Percentiles rank a stretch among this genome's conserved stretches.
Conservation (phyloP, 495 filamentous ascomycete species). For the Pyronema omphalodes region DNA sequence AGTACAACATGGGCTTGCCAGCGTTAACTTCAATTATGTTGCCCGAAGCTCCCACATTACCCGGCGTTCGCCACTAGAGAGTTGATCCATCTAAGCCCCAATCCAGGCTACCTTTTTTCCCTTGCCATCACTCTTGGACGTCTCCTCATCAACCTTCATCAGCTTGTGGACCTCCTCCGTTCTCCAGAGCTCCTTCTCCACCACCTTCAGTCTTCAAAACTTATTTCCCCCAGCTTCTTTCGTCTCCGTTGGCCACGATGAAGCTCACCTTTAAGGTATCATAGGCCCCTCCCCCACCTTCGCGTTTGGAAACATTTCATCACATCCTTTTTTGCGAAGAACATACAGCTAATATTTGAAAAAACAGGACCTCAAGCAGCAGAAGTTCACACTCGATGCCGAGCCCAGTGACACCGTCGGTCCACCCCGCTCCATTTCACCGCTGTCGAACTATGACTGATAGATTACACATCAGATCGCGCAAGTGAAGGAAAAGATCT, state of each 20-base stretch:
- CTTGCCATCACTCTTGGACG: neutral
- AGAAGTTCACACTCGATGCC: conserved; percentile 88
- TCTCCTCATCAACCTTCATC: conserved; percentile 1
- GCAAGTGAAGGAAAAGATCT: conserved; percentile 74
- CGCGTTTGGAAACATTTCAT: neutral
- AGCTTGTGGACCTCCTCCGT: neutral
- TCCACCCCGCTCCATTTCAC: conserved; percentile 8
- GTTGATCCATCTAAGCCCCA: neutral
- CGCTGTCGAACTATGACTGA: neutral
- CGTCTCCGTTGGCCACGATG: conserved; percentile 29
- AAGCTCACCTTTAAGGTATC: conserved; percentile 70
- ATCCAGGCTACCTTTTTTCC: neutral
- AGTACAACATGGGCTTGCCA: too few relatives aligned
- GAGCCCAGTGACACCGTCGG: conserved; percentile 84
- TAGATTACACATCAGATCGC: conserved; percentile 41
- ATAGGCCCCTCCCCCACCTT: conserved; percentile 18
- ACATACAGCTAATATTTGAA: conserved; percentile 4
- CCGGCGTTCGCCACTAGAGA: neutral
- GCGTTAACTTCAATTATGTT: too few relatives aligned
- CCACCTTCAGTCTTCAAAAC: neutral
- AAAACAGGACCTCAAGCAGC: conserved; percentile 79
- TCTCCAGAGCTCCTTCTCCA: neutral
- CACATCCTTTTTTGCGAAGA: conserved; percentile 9
- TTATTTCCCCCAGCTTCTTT: neutral
- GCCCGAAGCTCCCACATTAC: neutral